Base-by-base conservation (phyloP, 2,329 filamentous ascomycete species). In the Xenoacremonium recifei region DNA sequence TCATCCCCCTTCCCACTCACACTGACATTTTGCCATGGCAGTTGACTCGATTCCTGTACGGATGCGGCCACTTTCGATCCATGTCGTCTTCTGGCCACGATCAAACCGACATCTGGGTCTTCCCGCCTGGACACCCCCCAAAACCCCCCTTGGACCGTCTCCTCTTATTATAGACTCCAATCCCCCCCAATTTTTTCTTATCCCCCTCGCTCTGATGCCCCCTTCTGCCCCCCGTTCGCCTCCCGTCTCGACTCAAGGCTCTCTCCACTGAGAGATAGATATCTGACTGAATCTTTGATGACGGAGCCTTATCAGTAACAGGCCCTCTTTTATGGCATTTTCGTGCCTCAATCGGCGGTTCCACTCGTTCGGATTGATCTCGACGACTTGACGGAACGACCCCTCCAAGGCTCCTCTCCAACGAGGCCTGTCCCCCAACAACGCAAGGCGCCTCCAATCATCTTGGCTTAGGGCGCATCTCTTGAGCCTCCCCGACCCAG, bases 291-390 rank as follows among this genome's bases (percentile, higher is more conserved):
- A n/a, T n/a, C n/a, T n/a, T 34, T n/a, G 17, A 34, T 34, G 32
- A 34, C 32, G 17, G 48, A 31, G 47, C 54, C 54, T 58, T 57
- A 57, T 57, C 54, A 56, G 32, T 20, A 34, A 41, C 25, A 33
- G 55, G 52, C 55, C 55, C 55, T 53, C 51, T 58, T 58, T 53
- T 57, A n/a, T n/a, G 45, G 27, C 50, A 49, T 54, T 57, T 56
- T 54, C 52, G 41, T 45, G 37, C 29, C 16, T 33, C 35, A 38
- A 37, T 33, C 30, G 38, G 32, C 21, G 23, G 40, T 37, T 37
- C 37, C 41, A 31, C 29, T 9, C 17, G 7, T 9, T 15, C 29
- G 29, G 33, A n/a, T 21, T 35, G 33, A 35, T 35, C 33, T 34
- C 15, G n/a, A 12, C 16, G n/a, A n/a, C n/a, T n/a, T n/a, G n/a